phyloP scores from a whole-genome alignment of 257 asterid species.

The Marsdenia floribunda region DNA sequence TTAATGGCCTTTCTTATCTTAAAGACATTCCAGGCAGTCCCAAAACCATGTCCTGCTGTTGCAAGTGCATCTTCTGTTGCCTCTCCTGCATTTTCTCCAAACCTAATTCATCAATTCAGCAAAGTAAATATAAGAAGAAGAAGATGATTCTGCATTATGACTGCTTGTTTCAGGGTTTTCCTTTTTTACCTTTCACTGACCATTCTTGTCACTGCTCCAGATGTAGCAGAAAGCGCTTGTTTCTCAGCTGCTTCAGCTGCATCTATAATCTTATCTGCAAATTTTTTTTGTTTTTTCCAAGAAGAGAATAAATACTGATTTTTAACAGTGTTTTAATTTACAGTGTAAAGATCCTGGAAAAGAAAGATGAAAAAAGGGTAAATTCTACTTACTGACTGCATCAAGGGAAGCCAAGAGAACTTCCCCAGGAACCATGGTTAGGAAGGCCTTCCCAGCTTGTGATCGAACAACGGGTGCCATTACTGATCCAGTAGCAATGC shows the following conservation, averaged over 20 bases:
- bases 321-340: neutral
- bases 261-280: constrained; percentile 62
- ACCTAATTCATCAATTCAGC: constrained; percentile 31
- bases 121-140: neutral
- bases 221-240: constrained; percentile 62
- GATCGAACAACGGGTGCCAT: constrained; percentile 60
- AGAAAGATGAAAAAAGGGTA: neutral
- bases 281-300: neutral
- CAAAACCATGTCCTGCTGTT: constrained; percentile 62
- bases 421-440: constrained; percentile 68
- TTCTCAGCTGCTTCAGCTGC: constrained; percentile 92
- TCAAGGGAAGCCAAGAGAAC: constrained; percentile 82
- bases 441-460: constrained; percentile 55
- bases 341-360: neutral
- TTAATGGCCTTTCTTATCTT: constrained; percentile 70
- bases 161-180: no score
- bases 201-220: constrained; percentile 64
- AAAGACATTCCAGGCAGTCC: constrained; percentile 77
- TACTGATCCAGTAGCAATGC: constrained; percentile 58
- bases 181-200: constrained; percentile 42
- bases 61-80: constrained; percentile 69
- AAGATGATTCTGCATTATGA: no score
- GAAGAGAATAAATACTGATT: neutral
- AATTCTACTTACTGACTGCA: constrained; percentile 56
- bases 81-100: constrained; percentile 80